A percentile compares a stretch with the other conserved stretches of the same genome.
These are phyloP conservation scores for Chrysosporium queenslandicum DNA, from an alignment of 2,329 filamentous ascomycete genomes.

Conservation along the genomic window DNA sequence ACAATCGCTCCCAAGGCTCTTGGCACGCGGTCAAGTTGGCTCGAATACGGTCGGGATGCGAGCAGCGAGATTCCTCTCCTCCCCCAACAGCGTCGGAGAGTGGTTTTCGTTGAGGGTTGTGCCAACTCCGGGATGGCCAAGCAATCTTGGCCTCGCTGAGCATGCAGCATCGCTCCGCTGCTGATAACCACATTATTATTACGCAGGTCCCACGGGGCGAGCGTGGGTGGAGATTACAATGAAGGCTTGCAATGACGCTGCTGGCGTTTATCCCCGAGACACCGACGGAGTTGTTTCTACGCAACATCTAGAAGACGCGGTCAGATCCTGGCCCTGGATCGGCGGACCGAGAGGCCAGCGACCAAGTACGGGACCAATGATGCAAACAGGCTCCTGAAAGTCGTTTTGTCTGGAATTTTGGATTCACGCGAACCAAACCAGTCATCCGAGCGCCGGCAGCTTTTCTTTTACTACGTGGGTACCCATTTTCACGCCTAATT, in stretches of 20 bases:
- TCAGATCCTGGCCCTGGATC: neutral
- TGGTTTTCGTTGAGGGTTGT: neutral
- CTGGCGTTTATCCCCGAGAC: neutral
- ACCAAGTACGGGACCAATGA: no score
- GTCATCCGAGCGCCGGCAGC: no score
- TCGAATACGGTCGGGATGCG: neutral
- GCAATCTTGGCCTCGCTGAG: neutral
- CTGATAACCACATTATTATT: neutral
- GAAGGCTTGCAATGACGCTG: neutral
- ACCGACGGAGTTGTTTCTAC: neutral
- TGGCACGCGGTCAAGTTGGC: slow-evolving; percentile 1
- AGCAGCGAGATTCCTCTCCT: neutral
- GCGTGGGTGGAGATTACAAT: no score
- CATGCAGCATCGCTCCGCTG: neutral
- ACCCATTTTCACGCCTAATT: neutral
- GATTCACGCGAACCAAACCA: no score
- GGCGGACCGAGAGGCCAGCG: neutral
- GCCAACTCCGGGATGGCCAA: slow-evolving; percentile 1
- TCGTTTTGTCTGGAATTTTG: no score
- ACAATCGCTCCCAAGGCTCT: neutral
- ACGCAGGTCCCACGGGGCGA: no score
- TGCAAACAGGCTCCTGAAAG: no score
- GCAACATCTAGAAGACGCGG: neutral
- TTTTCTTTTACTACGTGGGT: neutral
- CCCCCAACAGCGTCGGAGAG: neutral